Evolutionary conservation across 1,284 basidiomycete genomes (phyloP).

Genomic region (Vanrija sp.): DNA sequence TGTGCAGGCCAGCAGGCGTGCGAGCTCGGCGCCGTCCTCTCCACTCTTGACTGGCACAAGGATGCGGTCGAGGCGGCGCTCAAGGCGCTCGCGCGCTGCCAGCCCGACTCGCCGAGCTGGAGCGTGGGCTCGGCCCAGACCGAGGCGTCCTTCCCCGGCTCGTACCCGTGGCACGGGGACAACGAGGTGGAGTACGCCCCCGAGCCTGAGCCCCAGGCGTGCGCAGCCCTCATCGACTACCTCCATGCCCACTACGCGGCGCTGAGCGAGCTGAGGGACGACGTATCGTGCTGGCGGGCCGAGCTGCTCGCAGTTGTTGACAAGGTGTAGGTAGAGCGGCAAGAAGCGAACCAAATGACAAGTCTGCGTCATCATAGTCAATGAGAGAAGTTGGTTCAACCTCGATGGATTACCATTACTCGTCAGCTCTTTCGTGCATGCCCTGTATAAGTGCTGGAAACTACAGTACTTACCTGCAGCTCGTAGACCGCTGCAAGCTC

Average conservation of each 20-base stretch:
- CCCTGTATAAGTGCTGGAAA: not conserved
- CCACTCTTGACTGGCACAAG: not conserved
- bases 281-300: not conserved
- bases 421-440: not conserved
- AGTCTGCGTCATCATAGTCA: not conserved
- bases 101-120: no score
- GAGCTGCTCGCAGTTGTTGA: not conserved
- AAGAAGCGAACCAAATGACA: not conserved
- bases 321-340: not conserved
- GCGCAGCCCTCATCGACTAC: not conserved
- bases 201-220: not conserved
- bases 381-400: not conserved
- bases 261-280: constrained; percentile 3
- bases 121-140: no score
- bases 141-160: no score
- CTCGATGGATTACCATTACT: not conserved
- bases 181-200: no score
- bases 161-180: no score
- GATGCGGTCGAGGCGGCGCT: not conserved
- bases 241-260: constrained; percentile 3
- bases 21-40: not conserved
- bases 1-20: not conserved
- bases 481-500: no score
- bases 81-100: not conserved
- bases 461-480: not conserved